phyloP scores from a whole-genome alignment of 2,329 filamentous ascomycete genomes.

The Scytalidium sp. region DNA sequence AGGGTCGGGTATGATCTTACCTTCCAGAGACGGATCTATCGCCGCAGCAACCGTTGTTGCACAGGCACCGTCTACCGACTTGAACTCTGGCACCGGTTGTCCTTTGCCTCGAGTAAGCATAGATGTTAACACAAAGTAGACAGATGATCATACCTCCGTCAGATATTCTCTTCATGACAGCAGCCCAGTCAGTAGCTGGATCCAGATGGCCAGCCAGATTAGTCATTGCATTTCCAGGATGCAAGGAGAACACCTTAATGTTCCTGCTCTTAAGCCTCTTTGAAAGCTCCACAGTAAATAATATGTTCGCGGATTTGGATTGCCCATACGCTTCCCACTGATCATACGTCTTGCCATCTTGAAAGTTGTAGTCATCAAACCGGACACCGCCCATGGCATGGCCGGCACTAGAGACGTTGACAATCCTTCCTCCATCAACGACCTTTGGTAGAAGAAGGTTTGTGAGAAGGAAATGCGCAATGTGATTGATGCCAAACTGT shows the following conservation, averaged over 20 bases:
- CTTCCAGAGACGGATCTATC: neutral
- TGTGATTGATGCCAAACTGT: constrained; percentile 51
- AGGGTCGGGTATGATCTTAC: neutral
- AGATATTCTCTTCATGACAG: neutral
- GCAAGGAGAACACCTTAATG: constrained; percentile 24
- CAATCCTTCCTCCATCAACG: constrained; percentile 29
- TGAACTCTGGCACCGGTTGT: neutral
- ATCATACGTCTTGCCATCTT: constrained; percentile 35
- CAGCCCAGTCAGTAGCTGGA: neutral
- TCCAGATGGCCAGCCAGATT: neutral
- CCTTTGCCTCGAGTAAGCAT: neutral
- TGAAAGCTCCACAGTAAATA: constrained; percentile 25
- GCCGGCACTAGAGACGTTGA: constrained; percentile 39
- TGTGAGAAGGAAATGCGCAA: constrained; percentile 52
- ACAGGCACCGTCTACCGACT: neutral
- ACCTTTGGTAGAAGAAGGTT: constrained; percentile 39
- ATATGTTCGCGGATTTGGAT: constrained; percentile 43
- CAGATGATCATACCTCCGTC: neutral
- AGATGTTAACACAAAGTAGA: neutral
- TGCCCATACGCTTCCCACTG: constrained; percentile 36
- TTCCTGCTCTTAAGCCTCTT: constrained; percentile 19
- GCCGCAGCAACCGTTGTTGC: constrained; percentile 3
- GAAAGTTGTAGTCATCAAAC: constrained; percentile 21
- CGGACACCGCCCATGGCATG: constrained; percentile 42
- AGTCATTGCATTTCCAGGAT: constrained; percentile 19